Evolutionary conservation across 768 basidiomycete species (phyloP).

Genomic region (Termitomyces sp.): DNA sequence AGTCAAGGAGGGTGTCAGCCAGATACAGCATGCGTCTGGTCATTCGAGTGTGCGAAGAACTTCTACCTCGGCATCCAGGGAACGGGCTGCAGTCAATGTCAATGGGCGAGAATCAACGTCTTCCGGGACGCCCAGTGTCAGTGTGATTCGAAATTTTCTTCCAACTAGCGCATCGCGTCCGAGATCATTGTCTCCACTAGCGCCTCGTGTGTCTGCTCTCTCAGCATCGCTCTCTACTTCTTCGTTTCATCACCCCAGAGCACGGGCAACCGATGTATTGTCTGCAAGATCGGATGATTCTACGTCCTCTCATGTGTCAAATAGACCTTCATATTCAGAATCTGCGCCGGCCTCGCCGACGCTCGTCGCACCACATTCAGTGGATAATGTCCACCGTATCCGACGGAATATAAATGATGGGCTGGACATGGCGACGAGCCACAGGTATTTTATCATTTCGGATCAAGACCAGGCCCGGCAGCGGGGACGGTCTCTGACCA

Average conservation of each 20-base stretch:
- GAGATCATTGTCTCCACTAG: constrained; percentile 28
- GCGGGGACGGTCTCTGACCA: constrained; percentile 18
- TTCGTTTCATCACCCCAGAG: constrained; percentile 48
- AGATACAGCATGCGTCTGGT: constrained; percentile 33
- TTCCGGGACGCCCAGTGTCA: constrained; percentile 25
- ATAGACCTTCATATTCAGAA: constrained; percentile 21
- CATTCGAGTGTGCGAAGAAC: constrained; percentile 10
- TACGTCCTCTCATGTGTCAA: constrained; percentile 12
- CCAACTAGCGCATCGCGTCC: constrained; percentile 40
- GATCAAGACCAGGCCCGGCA: constrained; percentile 38
- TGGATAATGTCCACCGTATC: constrained; percentile 36
- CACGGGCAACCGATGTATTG: constrained; percentile 11
- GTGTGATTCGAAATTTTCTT: constrained; percentile 50
- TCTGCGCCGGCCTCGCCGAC: constrained; percentile 22
- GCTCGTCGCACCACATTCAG: constrained; percentile 21
- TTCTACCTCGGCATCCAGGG: constrained; percentile 14
- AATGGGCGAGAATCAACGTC: constrained; percentile 15
- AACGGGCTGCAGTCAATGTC: constrained; percentile 13
- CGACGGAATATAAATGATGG: constrained; percentile 31
- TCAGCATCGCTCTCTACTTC: constrained; percentile 66
- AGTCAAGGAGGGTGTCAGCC: constrained; percentile 44
- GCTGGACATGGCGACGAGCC: constrained; percentile 41
- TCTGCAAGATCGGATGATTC: constrained; percentile 8
- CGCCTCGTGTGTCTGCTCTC: constrained; percentile 51
- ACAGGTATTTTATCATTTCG: constrained; percentile 34